These are phyloP conservation scores for Nidula niveotomentosa DNA, from an alignment of 1,284 basidiomycete genomes.

Conservation along the genomic window DNA sequence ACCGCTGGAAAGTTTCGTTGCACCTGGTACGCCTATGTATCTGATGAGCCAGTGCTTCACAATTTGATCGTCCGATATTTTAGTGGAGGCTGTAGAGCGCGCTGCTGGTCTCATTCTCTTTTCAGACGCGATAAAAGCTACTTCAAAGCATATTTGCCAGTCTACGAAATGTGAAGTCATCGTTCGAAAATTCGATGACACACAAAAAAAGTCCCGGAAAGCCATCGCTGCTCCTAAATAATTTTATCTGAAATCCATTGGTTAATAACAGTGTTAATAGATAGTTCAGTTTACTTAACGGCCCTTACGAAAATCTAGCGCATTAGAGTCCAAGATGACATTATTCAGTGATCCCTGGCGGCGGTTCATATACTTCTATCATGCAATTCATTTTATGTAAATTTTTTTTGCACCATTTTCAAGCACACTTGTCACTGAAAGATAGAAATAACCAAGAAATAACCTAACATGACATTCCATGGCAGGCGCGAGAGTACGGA, in stretches of 20 bases:
- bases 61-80: conserved; percentile 3
- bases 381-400: too few relatives aligned
- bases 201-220: conserved; percentile 65
- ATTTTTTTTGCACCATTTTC: too few relatives aligned
- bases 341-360: too few relatives aligned
- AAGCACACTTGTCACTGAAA: too few relatives aligned
- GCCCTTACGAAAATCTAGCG: too few relatives aligned
- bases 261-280: too few relatives aligned
- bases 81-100: conserved; percentile 90
- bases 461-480: too few relatives aligned
- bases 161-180: conserved; percentile 84
- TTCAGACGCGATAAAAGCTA: conserved; percentile 78
- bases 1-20: conserved; percentile 76
- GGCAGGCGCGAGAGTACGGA: too few relatives aligned
- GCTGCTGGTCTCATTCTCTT: conserved; percentile 91
- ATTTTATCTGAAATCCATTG: neutral
- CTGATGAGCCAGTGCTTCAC: neutral
- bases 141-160: conserved; percentile 88
- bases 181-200: conserved; percentile 87
- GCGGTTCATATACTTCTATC: too few relatives aligned
- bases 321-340: too few relatives aligned
- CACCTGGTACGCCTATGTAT: conserved; percentile 59
- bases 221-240: conserved; percentile 52
- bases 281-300: too few relatives aligned
- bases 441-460: too few relatives aligned